A percentile compares a stretch with the other conserved stretches of the same genome.
phyloP scores from a whole-genome alignment of 768 basidiomycete genomes.

The Pisolithus orientalis region DNA sequence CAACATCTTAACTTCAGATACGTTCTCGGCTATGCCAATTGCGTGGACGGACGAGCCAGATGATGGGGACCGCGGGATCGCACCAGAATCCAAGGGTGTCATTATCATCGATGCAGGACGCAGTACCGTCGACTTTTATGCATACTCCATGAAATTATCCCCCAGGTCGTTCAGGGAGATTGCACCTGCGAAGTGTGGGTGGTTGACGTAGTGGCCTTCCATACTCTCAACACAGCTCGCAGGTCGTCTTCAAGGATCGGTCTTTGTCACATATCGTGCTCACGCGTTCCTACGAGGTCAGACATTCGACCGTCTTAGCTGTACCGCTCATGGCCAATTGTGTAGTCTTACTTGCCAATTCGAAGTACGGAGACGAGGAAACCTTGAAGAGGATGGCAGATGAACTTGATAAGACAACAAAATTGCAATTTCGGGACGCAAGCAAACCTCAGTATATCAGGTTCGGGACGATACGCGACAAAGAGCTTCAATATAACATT shows the following conservation, averaged over 20 bases:
- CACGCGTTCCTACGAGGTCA: constrained; percentile 34
- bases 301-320: not conserved
- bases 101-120: constrained; percentile 57
- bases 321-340: not conserved
- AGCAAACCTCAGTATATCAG: constrained; percentile 38
- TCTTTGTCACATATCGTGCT: constrained; percentile 46
- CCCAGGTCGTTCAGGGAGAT: constrained; percentile 40
- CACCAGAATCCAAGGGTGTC: constrained; percentile 38
- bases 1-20: constrained; percentile 26
- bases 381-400: constrained; percentile 36
- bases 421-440: constrained; percentile 36
- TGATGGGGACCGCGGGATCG: not conserved
- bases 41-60: not conserved
- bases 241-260: constrained; percentile 47
- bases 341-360: constrained; percentile 35
- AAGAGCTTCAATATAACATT: constrained; percentile 35
- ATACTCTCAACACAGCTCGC: not conserved
- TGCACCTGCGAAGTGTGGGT: constrained; percentile 38
- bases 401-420: constrained; percentile 43
- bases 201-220: not conserved
- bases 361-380: constrained; percentile 31
- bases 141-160: constrained; percentile 36
- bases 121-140: constrained; percentile 55
- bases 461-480: constrained; percentile 40
- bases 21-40: constrained; percentile 14